Percentiles rank a stretch among this genome's conserved stretches.
These are phyloP conservation scores for Camelina sativa DNA, from an alignment of 345 rosid genomes.

Conservation along the genomic window DNA sequence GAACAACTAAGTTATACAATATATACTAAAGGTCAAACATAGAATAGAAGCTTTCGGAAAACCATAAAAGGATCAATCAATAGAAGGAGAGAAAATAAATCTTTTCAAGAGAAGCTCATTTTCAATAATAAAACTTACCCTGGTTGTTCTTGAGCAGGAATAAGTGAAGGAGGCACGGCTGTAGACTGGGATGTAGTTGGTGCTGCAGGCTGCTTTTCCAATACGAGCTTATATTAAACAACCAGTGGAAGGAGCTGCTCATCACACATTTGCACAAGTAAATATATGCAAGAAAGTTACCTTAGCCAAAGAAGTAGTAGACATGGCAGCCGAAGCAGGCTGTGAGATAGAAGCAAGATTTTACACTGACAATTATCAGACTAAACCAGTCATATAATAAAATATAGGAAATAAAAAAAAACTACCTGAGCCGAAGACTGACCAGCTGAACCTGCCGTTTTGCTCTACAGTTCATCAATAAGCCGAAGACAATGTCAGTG, in stretches of 20 bases:
- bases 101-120: conserved; percentile 2
- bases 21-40: conserved; percentile 12
- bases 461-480: conserved; percentile 60
- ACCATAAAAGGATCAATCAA: conserved; percentile 11
- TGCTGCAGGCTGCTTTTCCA: conserved; percentile 32
- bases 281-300: conserved; percentile 30
- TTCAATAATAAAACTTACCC: conserved; percentile 50
- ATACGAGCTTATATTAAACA: conserved; percentile 27
- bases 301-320: conserved; percentile 53
- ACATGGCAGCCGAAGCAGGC: conserved; percentile 59
- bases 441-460: conserved; percentile 59
- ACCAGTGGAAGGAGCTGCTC: not conserved
- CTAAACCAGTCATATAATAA: conserved; percentile 3
- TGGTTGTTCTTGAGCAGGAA: conserved; percentile 56
- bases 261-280: conserved; percentile 14
- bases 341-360: conserved; percentile 42
- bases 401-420: conserved; percentile 8
- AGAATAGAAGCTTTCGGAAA: conserved; percentile 1
- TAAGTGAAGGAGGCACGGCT: conserved; percentile 47
- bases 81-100: conserved; percentile 4
- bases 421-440: conserved; percentile 67
- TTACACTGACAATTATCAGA: conserved; percentile 5
- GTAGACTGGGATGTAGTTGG: conserved; percentile 44
- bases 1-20: conserved; percentile 16
- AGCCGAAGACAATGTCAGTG: conserved; percentile 29